These are phyloP conservation scores for Prunus salicina DNA, from an alignment of 306 rosid genomes.

Conservation along the genomic window DNA sequence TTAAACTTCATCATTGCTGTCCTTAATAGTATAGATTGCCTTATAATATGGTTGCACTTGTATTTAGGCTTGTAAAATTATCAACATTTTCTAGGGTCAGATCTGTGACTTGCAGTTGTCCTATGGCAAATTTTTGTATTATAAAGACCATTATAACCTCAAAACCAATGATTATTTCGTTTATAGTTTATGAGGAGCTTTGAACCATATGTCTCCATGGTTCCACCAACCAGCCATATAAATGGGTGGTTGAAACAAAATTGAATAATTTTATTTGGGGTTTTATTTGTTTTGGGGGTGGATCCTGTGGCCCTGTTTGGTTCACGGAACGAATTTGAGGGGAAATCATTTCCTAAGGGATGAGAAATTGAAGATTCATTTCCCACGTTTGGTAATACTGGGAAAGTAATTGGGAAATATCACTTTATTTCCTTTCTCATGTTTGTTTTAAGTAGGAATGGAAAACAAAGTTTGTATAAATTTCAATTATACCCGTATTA, in stretches of 20 bases:
- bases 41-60: conserved; percentile 15
- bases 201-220: not conserved
- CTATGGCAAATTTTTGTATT: conserved; percentile 10
- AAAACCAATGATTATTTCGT: not conserved
- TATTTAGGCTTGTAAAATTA: conserved; percentile 8
- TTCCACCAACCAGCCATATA: not conserved
- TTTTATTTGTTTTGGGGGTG: not conserved
- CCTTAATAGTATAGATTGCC: conserved; percentile 3
- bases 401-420: too few relatives aligned
- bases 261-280: not conserved
- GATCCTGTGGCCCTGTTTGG: not conserved
- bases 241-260: not conserved
- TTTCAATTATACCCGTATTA: too few relatives aligned
- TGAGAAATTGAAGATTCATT: too few relatives aligned
- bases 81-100: conserved; percentile 3
- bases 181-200: not conserved
- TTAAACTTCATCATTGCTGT: conserved; percentile 16
- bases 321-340: too few relatives aligned
- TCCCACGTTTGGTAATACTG: too few relatives aligned
- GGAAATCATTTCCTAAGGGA: too few relatives aligned
- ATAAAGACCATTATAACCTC: not conserved
- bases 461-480: too few relatives aligned
- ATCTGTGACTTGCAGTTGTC: not conserved
- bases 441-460: too few relatives aligned
- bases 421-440: too few relatives aligned